Evolutionary conservation across 1,284 basidiomycete species (phyloP), one percentile per base, ranked within the genome.

Genomic region (Rhodotorula sp.): DNA sequence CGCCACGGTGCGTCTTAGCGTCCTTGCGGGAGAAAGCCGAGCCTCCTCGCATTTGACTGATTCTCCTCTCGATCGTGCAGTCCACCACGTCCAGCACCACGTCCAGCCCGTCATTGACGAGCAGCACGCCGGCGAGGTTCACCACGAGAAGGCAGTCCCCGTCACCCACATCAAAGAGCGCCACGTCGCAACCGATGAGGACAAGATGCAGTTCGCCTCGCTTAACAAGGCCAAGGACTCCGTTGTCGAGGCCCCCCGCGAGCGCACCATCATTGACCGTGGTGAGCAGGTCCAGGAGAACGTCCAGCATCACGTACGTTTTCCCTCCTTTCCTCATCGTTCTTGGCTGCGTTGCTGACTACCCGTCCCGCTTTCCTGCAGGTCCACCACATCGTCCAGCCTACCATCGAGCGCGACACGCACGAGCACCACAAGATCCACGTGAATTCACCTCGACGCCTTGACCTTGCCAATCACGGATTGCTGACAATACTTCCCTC

Each of bases 361-460:
- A n/a, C 13, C 36, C 36, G 36, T 44, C 19, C 19, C 7, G 39
- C 11, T 13, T 15, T 15, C 39, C 39, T 44, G 39, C 39, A 44
- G 39, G 39, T 44, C 39, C 78, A 79, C 77, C 79, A 80, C 74
- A 74, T 80, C 32, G 79, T 80, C 17, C 79, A 80, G 73, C 79
- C 79, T 27, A 73, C 34, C 9, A 77, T 80, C 36, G 68, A 79
- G 74, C 76, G 78, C 62, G 79, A 80, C 66, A 74, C 73, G 4
- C 79, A 80, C 75, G 78, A 79, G 73, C 49, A 79, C 78, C 68
- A 79, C 64, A 59, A 58, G 20, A 64, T 71, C 51, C 66, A 71
- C 67, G 65, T 55, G 48, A 54, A 47, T 30, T 34, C 19, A 13
- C 10, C 20, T 30, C 46, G 6, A 15, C 13, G 2, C 11, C 6